Evolutionary conservation across 257 asterid species (phyloP).

Genomic region (Solanum chmielewskii): DNA sequence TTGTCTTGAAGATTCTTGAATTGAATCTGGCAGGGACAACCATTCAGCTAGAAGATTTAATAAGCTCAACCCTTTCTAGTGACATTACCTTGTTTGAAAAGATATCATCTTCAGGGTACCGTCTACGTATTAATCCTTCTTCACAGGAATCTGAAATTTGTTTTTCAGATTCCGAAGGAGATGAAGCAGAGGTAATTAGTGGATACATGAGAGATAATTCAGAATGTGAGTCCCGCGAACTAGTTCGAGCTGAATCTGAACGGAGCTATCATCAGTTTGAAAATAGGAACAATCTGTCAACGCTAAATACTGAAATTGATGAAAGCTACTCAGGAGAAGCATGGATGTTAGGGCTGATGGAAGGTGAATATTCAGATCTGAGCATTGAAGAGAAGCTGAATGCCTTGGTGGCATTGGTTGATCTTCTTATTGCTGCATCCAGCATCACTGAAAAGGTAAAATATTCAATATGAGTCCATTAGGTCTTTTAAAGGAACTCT

Average conservation of each 20-base stretch:
- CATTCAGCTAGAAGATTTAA: constrained; percentile 44
- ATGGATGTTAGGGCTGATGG: constrained; percentile 90
- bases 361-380: constrained; percentile 93
- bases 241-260: constrained; percentile 27
- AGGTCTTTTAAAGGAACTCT: background rate
- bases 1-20: constrained; percentile 54
- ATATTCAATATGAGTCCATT: background rate
- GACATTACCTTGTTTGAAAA: constrained; percentile 87
- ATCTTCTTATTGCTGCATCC: constrained; percentile 70
- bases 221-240: constrained; percentile 37
- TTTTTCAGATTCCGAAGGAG: constrained; percentile 69
- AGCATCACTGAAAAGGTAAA: constrained; percentile 75
- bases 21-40: constrained; percentile 46
- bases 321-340: constrained; percentile 95
- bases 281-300: constrained; percentile 14
- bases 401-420: constrained; percentile 58
- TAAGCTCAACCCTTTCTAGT: constrained; percentile 66
- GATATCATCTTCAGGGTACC: constrained; percentile 77
- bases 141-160: constrained; percentile 40
- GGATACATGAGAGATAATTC: constrained; percentile 39
- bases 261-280: constrained; percentile 18
- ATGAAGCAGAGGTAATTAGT: constrained; percentile 52
- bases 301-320: constrained; percentile 63
- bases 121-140: constrained; percentile 61
- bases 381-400: constrained; percentile 79